Evolutionary conservation across 495 filamentous ascomycete species (phyloP).

Genomic region (Penicillium salamii): DNA sequence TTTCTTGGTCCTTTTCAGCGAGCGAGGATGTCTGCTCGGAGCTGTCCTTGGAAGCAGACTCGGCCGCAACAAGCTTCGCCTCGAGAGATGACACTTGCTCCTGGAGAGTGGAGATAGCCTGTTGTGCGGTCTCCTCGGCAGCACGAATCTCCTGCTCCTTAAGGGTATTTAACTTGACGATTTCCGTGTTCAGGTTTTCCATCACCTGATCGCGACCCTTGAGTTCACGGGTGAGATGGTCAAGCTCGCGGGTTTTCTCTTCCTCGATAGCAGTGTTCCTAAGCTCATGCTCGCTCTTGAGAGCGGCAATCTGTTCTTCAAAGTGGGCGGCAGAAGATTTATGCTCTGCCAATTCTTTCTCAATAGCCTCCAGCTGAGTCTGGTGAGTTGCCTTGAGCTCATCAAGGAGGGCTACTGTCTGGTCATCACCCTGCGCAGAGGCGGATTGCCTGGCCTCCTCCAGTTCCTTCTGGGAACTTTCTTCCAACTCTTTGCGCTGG

Average conservation of each 20-base stretch:
- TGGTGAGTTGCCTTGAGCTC: conserved; percentile 40
- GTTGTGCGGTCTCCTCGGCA: conserved; percentile 40
- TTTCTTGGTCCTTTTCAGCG: conserved; percentile 39
- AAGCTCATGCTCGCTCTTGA: conserved; percentile 38
- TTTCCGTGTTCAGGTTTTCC: conserved; percentile 42
- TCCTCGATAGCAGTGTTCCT: conserved; percentile 36
- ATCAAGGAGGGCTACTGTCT: conserved; percentile 34
- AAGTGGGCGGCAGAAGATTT: conserved; percentile 35
- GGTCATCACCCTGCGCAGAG: conserved; percentile 33
- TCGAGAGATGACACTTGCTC: conserved; percentile 40
- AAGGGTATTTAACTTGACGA: conserved; percentile 35
- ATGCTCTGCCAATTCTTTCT: conserved; percentile 36
- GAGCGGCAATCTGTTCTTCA: conserved; percentile 36
- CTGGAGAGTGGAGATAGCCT: conserved; percentile 28
- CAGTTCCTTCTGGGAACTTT: conserved; percentile 38
- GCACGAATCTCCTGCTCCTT: conserved; percentile 42
- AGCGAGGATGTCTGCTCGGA: conserved; percentile 27
- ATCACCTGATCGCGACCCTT: conserved; percentile 44
- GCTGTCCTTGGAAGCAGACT: conserved; percentile 27
- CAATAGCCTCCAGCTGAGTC: conserved; percentile 34
- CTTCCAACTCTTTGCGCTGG: conserved; percentile 40
- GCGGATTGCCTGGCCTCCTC: conserved; percentile 41
- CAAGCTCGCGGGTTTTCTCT: conserved; percentile 39
- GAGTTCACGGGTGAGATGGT: conserved; percentile 36
- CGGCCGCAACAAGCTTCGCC: conserved; percentile 35